phyloP scores from a whole-genome alignment of 2,329 filamentous ascomycete species.

The Colletotrichum sp. region DNA sequence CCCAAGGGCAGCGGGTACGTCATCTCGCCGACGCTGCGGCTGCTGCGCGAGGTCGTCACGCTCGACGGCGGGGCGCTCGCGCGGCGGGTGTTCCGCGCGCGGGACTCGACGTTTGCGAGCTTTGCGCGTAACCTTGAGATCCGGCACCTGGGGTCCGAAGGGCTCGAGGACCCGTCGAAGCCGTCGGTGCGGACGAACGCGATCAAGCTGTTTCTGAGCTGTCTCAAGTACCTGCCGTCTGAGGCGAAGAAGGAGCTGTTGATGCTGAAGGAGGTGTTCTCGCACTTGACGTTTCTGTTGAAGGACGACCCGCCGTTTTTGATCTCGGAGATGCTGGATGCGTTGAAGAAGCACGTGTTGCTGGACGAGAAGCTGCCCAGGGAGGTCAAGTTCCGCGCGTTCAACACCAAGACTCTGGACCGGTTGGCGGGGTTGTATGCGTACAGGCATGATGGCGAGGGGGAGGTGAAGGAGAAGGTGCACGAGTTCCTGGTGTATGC shows the following conservation, averaged over 20 bases:
- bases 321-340: slow-evolving; percentile 75
- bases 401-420: slow-evolving; percentile 77
- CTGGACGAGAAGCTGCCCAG: slow-evolving; percentile 76
- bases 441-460: slow-evolving; percentile 53
- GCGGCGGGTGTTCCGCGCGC: slow-evolving; percentile 76
- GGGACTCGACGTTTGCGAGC: slow-evolving; percentile 80
- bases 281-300: slow-evolving; percentile 80
- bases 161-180: slow-evolving; percentile 67
- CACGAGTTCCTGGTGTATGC: slow-evolving; percentile 78
- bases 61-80: slow-evolving; percentile 87
- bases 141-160: slow-evolving; percentile 57
- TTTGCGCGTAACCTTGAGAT: slow-evolving; percentile 82
- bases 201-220: slow-evolving; percentile 79
- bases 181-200: slow-evolving; percentile 86
- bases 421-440: slow-evolving; percentile 76
- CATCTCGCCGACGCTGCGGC: slow-evolving; percentile 84
- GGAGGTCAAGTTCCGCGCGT: slow-evolving; percentile 74
- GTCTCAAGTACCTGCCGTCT: slow-evolving; percentile 78
- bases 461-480: slow-evolving; percentile 68
- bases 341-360: slow-evolving; percentile 73
- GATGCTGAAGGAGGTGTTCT: slow-evolving; percentile 79
- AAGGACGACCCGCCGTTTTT: slow-evolving; percentile 79
- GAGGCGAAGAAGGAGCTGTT: slow-evolving; percentile 84
- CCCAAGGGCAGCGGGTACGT: slow-evolving; percentile 86
- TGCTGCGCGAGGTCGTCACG: slow-evolving; percentile 83